These are phyloP conservation scores for Neopestalotiopsis sp. DNA, from an alignment of 2,329 filamentous ascomycete species.

Conservation along the genomic window DNA sequence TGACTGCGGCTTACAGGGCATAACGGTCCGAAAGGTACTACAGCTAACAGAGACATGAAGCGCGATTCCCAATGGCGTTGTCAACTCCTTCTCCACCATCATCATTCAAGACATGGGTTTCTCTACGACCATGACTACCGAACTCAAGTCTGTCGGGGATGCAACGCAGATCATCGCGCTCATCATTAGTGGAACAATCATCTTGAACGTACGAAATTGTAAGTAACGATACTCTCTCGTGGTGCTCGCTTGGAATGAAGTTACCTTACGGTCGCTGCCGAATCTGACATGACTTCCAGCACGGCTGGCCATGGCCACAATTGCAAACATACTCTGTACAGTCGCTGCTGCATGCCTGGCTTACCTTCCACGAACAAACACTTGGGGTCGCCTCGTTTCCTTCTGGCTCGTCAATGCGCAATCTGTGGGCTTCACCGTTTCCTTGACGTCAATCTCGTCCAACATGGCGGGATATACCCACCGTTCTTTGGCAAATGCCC, in stretches of 20 bases:
- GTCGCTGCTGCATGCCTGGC: constrained; percentile 58
- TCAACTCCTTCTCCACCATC: not conserved
- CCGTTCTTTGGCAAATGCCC: constrained; percentile 37
- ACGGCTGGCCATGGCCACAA: constrained; percentile 58
- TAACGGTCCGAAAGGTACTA: too few relatives aligned
- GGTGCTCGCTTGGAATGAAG: too few relatives aligned
- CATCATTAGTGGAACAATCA: constrained; percentile 55
- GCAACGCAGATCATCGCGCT: constrained; percentile 60
- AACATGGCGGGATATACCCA: constrained; percentile 41
- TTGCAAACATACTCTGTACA: constrained; percentile 61
- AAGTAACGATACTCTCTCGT: too few relatives aligned
- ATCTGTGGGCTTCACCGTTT: constrained; percentile 38
- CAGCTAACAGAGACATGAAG: too few relatives aligned
- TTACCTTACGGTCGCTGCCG: too few relatives aligned
- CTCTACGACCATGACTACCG: constrained; percentile 1
- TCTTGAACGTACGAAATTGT: constrained; percentile 53
- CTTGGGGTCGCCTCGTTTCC: constrained; percentile 61
- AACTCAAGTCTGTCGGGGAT: constrained; percentile 42
- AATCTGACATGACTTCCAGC: too few relatives aligned
- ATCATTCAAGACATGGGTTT: constrained; percentile 18
- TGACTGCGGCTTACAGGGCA: too few relatives aligned
- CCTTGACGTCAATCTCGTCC: constrained; percentile 38
- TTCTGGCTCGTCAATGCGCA: constrained; percentile 53
- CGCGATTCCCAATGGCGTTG: constrained; percentile 61
- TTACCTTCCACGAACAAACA: constrained; percentile 49